These are phyloP conservation scores for Poronia punctata DNA, from an alignment of 495 filamentous ascomycete species.

Conservation along the genomic window DNA sequence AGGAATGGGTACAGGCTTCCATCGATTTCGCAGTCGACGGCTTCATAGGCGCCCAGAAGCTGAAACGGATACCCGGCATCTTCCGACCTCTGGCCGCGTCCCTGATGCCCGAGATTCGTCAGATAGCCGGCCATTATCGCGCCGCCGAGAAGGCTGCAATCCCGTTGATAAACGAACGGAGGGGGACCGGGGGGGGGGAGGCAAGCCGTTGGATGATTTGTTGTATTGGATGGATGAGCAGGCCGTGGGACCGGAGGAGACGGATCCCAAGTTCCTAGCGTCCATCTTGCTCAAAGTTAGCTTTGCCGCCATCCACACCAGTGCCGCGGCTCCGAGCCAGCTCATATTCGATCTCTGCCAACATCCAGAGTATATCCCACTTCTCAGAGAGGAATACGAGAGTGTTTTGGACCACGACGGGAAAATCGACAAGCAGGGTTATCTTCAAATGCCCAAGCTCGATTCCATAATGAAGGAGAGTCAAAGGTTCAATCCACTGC, in stretches of 20 bases:
- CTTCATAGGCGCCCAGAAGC: conserved; percentile 9
- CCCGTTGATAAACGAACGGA: conserved; percentile 3
- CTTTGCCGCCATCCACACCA: conserved; percentile 34
- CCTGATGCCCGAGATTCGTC: conserved; percentile 3
- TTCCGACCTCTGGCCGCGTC: neutral
- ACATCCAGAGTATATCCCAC: conserved; percentile 34
- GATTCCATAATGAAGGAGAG: conserved; percentile 48
- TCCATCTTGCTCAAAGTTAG: conserved; percentile 15
- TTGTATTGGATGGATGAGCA: conserved; percentile 9
- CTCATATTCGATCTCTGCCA: conserved; percentile 35
- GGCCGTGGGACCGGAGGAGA: conserved; percentile 3
- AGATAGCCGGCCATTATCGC: conserved; percentile 4
- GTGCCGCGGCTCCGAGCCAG: conserved; percentile 15
- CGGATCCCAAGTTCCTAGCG: conserved; percentile 12
- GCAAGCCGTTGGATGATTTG: conserved; percentile 7
- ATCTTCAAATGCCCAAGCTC: conserved; percentile 33
- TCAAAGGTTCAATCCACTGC: conserved; percentile 27
- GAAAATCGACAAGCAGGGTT: conserved; percentile 16
- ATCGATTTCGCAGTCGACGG: conserved; percentile 10
- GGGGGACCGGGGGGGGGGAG: too few relatives aligned
- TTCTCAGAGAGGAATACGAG: conserved; percentile 35
- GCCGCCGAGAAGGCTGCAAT: conserved; percentile 7
- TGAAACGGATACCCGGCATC: conserved; percentile 5
- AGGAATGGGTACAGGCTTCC: conserved; percentile 7
- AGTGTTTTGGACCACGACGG: conserved; percentile 23